Conservation (phyloP, 225 moss, liverwort and hornwort species). For the Polytrichum formosum region DNA sequence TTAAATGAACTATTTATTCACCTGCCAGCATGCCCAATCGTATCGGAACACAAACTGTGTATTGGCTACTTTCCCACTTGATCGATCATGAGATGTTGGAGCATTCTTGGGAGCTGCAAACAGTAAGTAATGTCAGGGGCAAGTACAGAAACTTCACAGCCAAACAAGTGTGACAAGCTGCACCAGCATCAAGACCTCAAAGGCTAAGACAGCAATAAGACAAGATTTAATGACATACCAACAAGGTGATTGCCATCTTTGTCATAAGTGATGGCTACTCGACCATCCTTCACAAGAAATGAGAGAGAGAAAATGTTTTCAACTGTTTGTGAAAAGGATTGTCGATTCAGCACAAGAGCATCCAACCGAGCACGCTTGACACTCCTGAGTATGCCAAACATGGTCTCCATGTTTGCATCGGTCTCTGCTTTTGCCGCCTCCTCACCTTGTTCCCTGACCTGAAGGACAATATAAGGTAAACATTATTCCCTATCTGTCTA, state of each 20-base stretch:
- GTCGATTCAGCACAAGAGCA: constrained; percentile 67
- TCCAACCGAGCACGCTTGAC: constrained; percentile 41
- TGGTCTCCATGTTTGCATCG: constrained; percentile 79
- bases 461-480: constrained; percentile 2
- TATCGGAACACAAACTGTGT: constrained; percentile 75
- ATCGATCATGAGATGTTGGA: constrained; percentile 60
- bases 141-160: not conserved
- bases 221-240: constrained; percentile 32
- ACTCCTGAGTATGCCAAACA: constrained; percentile 60
- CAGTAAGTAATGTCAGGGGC: not conserved
- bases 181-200: not conserved
- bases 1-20: constrained; percentile 3
- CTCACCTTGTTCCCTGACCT: constrained; percentile 65
- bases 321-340: constrained; percentile 80
- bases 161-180: not conserved
- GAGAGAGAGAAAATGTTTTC: constrained; percentile 91
- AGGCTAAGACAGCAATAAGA: not conserved
- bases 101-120: constrained; percentile 78
- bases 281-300: constrained; percentile 88
- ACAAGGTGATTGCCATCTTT: constrained; percentile 57
- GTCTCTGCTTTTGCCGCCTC: constrained; percentile 62
- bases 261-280: constrained; percentile 56
- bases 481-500: not conserved
- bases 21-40: constrained; percentile 76
- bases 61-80: constrained; percentile 53